Evolutionary conservation across 2,329 filamentous ascomycete genomes (phyloP).

Genomic region (Pseudogymnoascus sp.): DNA sequence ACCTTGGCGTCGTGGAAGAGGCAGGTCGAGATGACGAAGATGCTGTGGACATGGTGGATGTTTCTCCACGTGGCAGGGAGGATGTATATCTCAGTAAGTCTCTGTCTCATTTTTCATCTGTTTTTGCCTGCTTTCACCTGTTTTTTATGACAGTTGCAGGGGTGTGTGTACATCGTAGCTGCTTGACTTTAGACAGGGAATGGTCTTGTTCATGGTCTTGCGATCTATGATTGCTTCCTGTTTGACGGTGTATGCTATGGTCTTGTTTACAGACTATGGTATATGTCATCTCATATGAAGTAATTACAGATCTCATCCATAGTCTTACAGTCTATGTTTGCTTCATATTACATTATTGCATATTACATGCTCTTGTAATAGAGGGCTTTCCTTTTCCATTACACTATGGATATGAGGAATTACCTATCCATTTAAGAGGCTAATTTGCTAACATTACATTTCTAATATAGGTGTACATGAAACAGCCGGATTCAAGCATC

Average conservation of each 20-base stretch:
- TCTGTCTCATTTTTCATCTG: not conserved
- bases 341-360: not conserved
- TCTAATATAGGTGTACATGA: not conserved
- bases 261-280: not conserved
- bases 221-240: not conserved
- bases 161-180: not conserved
- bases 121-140: not conserved
- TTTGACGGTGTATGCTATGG: not conserved
- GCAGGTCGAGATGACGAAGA: not conserved
- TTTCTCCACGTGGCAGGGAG: not conserved
- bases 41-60: not conserved
- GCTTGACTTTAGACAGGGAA: not conserved
- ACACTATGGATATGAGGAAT: not conserved
- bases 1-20: not conserved
- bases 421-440: not conserved
- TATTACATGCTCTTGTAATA: not conserved
- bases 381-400: not conserved
- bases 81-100: not conserved
- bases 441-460: not conserved
- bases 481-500: not conserved
- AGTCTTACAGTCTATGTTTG: not conserved
- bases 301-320: not conserved
- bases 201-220: not conserved
- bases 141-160: not conserved
- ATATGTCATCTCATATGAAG: not conserved